Conservation (phyloP, 164 flowering plant genomes). For the Umbellularia californica region DNA sequence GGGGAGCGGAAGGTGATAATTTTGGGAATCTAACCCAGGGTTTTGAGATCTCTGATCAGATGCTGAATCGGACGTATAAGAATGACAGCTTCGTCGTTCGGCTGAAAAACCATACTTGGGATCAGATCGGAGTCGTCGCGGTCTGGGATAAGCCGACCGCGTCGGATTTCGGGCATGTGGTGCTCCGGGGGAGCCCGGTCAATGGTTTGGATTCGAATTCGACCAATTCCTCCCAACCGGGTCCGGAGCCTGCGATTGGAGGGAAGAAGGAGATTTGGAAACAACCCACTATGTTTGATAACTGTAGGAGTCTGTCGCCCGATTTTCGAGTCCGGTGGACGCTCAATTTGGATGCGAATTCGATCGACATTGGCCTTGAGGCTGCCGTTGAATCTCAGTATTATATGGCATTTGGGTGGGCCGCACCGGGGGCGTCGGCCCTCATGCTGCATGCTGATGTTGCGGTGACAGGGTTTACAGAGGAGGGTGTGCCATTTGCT, state of each 20-base stretch:
- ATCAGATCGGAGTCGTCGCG: constrained; percentile 59
- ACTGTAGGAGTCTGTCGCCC: constrained; percentile 59
- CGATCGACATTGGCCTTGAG: constrained; percentile 81
- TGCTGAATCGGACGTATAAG: constrained; percentile 55
- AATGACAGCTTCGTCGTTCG: constrained; percentile 58
- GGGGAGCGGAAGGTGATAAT: constrained; percentile 65
- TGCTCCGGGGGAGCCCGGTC: neutral
- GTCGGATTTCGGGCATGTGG: constrained; percentile 28
- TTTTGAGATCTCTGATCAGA: constrained; percentile 56
- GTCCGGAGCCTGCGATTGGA: neutral
- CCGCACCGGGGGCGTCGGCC: constrained; percentile 41
- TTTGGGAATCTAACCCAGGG: constrained; percentile 68
- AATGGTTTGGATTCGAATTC: constrained; percentile 15
- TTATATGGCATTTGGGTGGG: constrained; percentile 98
- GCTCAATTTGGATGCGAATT: constrained; percentile 31
- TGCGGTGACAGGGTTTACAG: constrained; percentile 73
- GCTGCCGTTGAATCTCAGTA: constrained; percentile 51
- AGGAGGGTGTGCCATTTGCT: constrained; percentile 74
- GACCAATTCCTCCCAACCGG: neutral
- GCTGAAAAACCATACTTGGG: constrained; percentile 66
- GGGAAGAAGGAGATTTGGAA: constrained; percentile 9
- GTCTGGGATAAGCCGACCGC: constrained; percentile 76
- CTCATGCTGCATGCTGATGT: constrained; percentile 79
- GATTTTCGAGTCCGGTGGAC: constrained; percentile 79
- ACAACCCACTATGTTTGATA: constrained; percentile 79